Evolutionary conservation across 768 basidiomycete genomes (phyloP).

Genomic region (Rhizopogon salebrosus): DNA sequence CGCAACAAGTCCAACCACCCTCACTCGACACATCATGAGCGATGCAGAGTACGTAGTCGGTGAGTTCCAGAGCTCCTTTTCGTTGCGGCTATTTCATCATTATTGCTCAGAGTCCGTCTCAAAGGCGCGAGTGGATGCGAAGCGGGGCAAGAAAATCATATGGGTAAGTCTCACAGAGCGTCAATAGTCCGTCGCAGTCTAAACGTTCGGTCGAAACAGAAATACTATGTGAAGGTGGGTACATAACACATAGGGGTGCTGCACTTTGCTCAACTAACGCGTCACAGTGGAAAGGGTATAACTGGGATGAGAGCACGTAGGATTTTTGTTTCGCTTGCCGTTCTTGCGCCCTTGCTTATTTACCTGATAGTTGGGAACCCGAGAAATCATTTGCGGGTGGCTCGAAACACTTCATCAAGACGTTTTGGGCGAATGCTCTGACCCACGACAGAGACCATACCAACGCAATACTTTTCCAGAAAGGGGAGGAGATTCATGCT

Average conservation of each 20-base stretch:
- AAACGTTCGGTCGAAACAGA: constrained; percentile 26
- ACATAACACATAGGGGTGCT: not conserved
- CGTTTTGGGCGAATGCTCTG: constrained; percentile 33
- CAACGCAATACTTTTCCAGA: constrained; percentile 44
- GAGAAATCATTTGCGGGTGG: constrained; percentile 48
- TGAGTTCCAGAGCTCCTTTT: constrained; percentile 27
- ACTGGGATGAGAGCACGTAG: constrained; percentile 52
- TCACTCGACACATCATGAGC: constrained; percentile 24
- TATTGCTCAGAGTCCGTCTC: constrained; percentile 43
- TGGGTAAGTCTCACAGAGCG: constrained; percentile 38
- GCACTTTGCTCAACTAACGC: constrained; percentile 3
- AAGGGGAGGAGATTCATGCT: constrained; percentile 49
- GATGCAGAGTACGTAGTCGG: constrained; percentile 66
- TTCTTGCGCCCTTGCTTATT: constrained; percentile 2
- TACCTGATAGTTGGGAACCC: constrained; percentile 63
- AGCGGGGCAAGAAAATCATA: constrained; percentile 38
- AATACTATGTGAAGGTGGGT: constrained; percentile 56
- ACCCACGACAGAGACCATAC: constrained; percentile 40
- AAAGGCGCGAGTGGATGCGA: constrained; percentile 44
- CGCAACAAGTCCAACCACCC: not conserved
- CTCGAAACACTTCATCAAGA: constrained; percentile 46
- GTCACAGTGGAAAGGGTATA: constrained; percentile 58
- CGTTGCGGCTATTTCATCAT: constrained; percentile 1
- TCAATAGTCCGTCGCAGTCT: not conserved
- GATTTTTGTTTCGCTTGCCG: constrained; percentile 18